A percentile compares a stretch with the other conserved stretches of the same genome.
phyloP scores from a whole-genome alignment of 257 asterid species.

The Salvia hispanica region DNA sequence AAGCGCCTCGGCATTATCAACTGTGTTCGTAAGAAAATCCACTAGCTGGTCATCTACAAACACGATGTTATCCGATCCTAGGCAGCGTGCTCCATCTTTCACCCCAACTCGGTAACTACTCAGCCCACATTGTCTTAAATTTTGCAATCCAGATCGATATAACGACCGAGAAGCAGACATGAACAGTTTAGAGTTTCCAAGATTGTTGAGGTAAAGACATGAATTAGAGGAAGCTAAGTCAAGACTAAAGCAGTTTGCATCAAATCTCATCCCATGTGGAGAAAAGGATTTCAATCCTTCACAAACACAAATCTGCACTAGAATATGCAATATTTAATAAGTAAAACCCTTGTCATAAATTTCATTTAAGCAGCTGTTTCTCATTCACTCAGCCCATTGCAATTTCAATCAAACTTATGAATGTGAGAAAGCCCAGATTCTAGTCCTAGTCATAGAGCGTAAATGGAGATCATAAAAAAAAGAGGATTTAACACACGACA shows the following conservation, averaged over 20 bases:
- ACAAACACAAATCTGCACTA: conserved; percentile 52
- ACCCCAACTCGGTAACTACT: conserved; percentile 27
- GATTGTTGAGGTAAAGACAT: conserved; percentile 39
- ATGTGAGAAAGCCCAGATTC: background rate
- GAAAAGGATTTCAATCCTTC: conserved; percentile 48
- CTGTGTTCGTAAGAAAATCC: conserved; percentile 32
- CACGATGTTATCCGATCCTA: conserved; percentile 35
- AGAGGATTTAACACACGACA: background rate
- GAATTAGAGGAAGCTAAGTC: conserved; percentile 22
- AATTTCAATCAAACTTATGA: background rate
- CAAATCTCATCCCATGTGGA: conserved; percentile 41
- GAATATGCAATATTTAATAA: background rate
- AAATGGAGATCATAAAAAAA: background rate
- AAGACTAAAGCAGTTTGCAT: conserved; percentile 28
- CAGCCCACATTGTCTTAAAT: background rate
- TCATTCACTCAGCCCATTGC: background rate
- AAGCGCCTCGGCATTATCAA: conserved; percentile 30
- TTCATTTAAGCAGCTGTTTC: background rate
- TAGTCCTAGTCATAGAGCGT: background rate
- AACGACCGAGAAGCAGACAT: conserved; percentile 27
- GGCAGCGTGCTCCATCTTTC: conserved; percentile 31
- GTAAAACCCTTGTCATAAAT: background rate
- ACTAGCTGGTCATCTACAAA: conserved; percentile 50
- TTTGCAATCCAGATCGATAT: conserved; percentile 21
- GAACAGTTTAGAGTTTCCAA: conserved; percentile 27